Conservation (phyloP, 164 flowering plant genomes). For the Piper longum region DNA sequence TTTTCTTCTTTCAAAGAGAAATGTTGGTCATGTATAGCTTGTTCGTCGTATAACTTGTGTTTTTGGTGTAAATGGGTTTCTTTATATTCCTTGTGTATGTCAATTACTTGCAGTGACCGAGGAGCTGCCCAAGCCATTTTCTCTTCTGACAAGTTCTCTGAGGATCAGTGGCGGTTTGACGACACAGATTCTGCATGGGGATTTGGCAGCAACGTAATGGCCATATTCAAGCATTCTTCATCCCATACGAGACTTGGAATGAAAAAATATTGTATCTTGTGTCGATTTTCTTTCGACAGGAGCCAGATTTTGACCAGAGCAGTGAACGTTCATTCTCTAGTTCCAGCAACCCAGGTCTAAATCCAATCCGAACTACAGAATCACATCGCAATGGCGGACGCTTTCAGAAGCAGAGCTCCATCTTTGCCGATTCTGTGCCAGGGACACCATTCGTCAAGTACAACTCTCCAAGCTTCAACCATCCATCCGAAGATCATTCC, state of each 20-base stretch:
- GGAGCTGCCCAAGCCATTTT: slow-evolving; percentile 41
- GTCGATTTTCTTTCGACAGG: slow-evolving; percentile 24
- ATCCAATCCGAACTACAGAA: slow-evolving; percentile 44
- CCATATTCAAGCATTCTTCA: background rate
- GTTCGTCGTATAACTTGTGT: no score
- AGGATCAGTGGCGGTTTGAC: slow-evolving; percentile 58
- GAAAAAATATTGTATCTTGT: background rate
- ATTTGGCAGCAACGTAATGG: slow-evolving; percentile 51
- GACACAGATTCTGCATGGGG: slow-evolving; percentile 96
- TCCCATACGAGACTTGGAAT: background rate
- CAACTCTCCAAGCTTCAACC: slow-evolving; percentile 42
- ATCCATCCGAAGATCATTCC: slow-evolving; percentile 35
- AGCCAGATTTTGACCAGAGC: slow-evolving; percentile 29
- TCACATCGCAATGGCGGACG: slow-evolving; percentile 40
- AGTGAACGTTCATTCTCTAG: slow-evolving; percentile 46
- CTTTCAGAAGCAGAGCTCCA: slow-evolving; percentile 27
- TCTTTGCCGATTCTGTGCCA: slow-evolving; percentile 76
- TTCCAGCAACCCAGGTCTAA: slow-evolving; percentile 34
- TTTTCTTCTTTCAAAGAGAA: no score
- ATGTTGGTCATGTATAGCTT: no score
- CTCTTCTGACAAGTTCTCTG: slow-evolving; percentile 51
- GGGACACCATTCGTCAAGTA: slow-evolving; percentile 52
- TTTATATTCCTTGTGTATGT: background rate
- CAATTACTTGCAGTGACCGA: slow-evolving; percentile 42
- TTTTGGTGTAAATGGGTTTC: background rate